A percentile compares a stretch with the other conserved stretches of the same genome.
These are phyloP conservation scores for Prasinococcaceae sp. DNA, from an alignment of 139 green algal species.

Conservation along the genomic window DNA sequence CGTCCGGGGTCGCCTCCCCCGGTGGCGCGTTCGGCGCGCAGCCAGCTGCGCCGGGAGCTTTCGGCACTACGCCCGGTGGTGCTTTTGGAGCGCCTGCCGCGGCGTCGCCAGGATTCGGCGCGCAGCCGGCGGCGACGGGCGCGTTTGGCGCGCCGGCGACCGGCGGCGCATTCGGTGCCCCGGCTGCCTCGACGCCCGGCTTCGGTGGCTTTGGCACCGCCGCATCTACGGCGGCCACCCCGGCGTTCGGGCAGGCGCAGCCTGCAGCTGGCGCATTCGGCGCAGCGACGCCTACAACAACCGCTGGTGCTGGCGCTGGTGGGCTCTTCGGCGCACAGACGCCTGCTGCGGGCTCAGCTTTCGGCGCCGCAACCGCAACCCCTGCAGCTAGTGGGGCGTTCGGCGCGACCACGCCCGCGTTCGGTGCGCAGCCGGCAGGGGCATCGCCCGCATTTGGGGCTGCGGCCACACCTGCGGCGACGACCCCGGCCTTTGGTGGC, in stretches of 20 bases:
- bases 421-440: background rate
- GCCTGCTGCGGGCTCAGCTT: background rate
- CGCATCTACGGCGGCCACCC: background rate
- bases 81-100: too few relatives aligned
- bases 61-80: conserved; percentile 2
- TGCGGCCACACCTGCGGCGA: conserved; percentile 26
- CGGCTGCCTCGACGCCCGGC: conserved; percentile 1
- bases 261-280: background rate
- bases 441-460: conserved; percentile 5
- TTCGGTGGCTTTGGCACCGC: conserved; percentile 8
- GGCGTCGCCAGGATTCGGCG: background rate
- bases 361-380: background rate
- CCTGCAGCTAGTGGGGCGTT: background rate
- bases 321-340: too few relatives aligned
- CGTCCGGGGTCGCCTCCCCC: background rate
- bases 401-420: conserved; percentile 3
- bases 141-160: conserved; percentile 6
- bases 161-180: conserved; percentile 6
- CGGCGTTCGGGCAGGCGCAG: background rate
- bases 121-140: too few relatives aligned
- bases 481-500: conserved; percentile 24
- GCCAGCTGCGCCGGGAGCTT: conserved; percentile 7
- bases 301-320: too few relatives aligned
- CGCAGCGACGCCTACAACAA: background rate
- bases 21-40: conserved; percentile 8